Evolutionary conservation across 108 stramenopile genomes (phyloP).

Genomic region (Nitzschia sp.): DNA sequence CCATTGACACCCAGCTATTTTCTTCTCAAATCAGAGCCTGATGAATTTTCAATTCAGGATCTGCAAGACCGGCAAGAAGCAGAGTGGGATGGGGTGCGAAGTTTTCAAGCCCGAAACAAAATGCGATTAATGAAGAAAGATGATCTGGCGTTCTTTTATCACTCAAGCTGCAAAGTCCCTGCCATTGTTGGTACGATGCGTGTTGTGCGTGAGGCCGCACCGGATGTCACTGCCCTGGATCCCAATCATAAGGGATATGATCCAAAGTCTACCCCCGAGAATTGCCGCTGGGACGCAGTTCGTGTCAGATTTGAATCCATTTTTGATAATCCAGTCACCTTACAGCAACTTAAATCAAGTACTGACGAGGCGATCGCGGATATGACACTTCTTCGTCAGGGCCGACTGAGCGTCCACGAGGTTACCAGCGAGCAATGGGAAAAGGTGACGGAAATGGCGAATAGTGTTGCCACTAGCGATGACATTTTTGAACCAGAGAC

Average conservation of each 20-base stretch:
- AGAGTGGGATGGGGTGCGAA: constrained; percentile 63
- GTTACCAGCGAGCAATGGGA: constrained; percentile 43
- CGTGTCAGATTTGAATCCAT: constrained; percentile 47
- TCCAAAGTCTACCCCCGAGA: constrained; percentile 49
- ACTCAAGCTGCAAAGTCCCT: constrained; percentile 44
- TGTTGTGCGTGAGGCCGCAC: constrained; percentile 37
- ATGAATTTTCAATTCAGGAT: constrained; percentile 52
- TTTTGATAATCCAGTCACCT: constrained; percentile 40
- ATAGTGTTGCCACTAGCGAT: not conserved
- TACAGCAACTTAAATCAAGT: constrained; percentile 49
- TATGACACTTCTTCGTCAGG: constrained; percentile 46
- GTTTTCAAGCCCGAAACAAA: constrained; percentile 56
- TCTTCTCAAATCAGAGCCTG: constrained; percentile 53
- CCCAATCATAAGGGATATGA: constrained; percentile 46
- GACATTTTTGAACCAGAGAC: too few species aligned
- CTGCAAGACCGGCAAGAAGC: constrained; percentile 25
- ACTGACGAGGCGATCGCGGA: constrained; percentile 37
- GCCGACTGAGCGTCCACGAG: constrained; percentile 52
- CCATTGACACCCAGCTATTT: constrained; percentile 22
- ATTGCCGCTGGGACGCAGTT: constrained; percentile 52
- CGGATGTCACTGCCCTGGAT: constrained; percentile 55
- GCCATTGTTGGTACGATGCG: constrained; percentile 50
- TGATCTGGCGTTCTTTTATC: constrained; percentile 58
- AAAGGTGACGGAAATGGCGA: constrained; percentile 11
- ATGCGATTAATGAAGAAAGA: constrained; percentile 48